These are phyloP conservation scores for Phaeophleospora eucalypticola DNA, from an alignment of 2,329 filamentous ascomycete species.

Conservation along the genomic window DNA sequence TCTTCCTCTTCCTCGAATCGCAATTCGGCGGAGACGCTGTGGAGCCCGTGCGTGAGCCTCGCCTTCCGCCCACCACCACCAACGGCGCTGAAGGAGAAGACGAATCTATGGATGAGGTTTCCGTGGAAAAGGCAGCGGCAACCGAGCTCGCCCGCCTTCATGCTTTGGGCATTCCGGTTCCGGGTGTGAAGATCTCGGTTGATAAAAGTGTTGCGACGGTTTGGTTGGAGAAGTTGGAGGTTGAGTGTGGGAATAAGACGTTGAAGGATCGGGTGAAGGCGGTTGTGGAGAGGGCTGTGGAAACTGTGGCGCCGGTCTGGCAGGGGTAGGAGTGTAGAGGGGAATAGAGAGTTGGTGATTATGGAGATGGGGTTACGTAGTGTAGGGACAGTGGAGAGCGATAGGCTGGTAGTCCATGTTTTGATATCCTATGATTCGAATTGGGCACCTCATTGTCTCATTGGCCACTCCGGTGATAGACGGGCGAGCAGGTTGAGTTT, in stretches of 20 bases:
- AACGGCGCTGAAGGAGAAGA: conserved; percentile 16
- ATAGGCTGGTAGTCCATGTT: too few relatives aligned
- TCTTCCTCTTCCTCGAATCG: conserved; percentile 94
- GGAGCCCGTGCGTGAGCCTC: conserved; percentile 66
- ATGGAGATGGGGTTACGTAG: too few relatives aligned
- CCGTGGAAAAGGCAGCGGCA: conserved; percentile 54
- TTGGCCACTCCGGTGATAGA: too few relatives aligned
- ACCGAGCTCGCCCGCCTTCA: conserved; percentile 74
- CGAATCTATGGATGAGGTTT: conserved; percentile 39
- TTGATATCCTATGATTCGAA: too few relatives aligned
- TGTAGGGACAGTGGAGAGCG: too few relatives aligned
- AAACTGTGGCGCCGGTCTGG: conserved; percentile 26
- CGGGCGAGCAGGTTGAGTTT: too few relatives aligned
- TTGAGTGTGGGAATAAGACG: conserved; percentile 75
- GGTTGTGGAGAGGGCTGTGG: conserved; percentile 72
- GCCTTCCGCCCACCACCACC: conserved; percentile 39
- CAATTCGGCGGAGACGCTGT: conserved; percentile 88
- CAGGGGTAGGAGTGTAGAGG: conserved; percentile 3
- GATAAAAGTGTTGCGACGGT: conserved; percentile 84
- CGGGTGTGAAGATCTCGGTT: conserved; percentile 79
- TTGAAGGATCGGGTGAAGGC: conserved; percentile 77
- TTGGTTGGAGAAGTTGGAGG: conserved; percentile 87
- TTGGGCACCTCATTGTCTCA: too few relatives aligned
- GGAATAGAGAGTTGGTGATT: too few relatives aligned
- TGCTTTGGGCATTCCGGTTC: conserved; percentile 81